Percentiles rank a stretch among this genome's conserved stretches.
Conservation (phyloP, 2,329 filamentous ascomycete genomes). For the Epicoccum sorghinum region DNA sequence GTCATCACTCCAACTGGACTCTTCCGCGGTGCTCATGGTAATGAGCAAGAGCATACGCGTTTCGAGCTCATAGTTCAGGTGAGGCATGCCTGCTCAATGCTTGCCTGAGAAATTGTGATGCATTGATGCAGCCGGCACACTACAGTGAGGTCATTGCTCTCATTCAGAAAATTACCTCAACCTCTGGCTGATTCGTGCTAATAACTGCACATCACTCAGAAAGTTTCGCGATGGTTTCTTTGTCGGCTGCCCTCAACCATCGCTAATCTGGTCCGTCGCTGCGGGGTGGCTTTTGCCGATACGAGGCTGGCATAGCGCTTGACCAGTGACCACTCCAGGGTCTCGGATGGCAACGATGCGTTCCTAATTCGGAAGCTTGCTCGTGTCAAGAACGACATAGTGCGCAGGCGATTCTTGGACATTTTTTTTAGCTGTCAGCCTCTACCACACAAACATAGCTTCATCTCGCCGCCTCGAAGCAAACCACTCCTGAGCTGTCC, state of each 20-base stretch:
- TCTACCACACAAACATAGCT: conserved; percentile 36
- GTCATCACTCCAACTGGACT: not conserved
- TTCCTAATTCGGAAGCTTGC: not conserved
- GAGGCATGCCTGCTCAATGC: not conserved
- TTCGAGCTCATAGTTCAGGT: not conserved
- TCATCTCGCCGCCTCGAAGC: conserved; percentile 38
- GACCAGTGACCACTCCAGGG: too few species aligned
- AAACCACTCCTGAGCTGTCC: conserved; percentile 32
- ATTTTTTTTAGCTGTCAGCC: not conserved
- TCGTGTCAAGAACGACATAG: not conserved
- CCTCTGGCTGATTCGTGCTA: not conserved
- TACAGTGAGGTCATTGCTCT: too few species aligned
- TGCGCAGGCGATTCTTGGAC: too few species aligned
- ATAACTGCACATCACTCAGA: not conserved
- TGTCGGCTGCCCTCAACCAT: not conserved
- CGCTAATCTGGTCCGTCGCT: not conserved
- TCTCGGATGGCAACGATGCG: too few species aligned
- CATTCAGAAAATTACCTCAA: too few species aligned
- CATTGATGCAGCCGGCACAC: too few species aligned
- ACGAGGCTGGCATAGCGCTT: conserved; percentile 2
- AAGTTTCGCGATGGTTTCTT: not conserved
- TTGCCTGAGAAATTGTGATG: not conserved
- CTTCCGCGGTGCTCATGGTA: not conserved
- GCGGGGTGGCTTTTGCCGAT: not conserved
- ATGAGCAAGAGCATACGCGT: not conserved